These are phyloP conservation scores for Thuidium tamariscinum DNA, from an alignment of 225 moss, liverwort and hornwort genomes.

Conservation along the genomic window DNA sequence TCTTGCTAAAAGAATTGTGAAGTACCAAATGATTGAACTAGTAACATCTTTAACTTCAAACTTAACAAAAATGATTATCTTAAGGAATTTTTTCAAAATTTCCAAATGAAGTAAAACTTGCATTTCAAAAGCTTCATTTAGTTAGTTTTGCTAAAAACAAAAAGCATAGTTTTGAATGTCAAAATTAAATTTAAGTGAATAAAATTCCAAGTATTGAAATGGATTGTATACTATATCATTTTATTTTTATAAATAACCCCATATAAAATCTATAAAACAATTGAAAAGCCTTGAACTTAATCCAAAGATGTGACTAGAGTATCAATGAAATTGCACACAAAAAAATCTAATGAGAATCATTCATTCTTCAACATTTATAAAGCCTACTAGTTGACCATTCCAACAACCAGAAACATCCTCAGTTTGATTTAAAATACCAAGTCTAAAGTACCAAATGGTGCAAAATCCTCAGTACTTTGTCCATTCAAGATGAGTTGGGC, in stretches of 20 bases:
- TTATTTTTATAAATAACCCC: background rate
- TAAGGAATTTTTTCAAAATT: background rate
- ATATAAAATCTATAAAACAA: background rate
- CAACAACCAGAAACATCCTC: rapidly evolving
- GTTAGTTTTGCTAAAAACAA: background rate
- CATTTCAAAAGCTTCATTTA: background rate
- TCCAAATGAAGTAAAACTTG: rapidly evolving
- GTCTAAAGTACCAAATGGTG: background rate
- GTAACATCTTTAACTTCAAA: background rate
- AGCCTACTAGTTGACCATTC: background rate
- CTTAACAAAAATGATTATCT: background rate
- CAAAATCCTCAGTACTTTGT: no score
- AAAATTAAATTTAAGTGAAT: background rate
- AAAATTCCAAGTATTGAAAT: no score
- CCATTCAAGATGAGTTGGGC: no score
- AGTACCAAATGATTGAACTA: background rate
- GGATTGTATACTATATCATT: no score
- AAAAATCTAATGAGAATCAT: background rate
- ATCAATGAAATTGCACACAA: background rate
- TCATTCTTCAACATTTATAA: background rate
- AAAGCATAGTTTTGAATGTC: background rate
- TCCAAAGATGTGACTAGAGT: background rate
- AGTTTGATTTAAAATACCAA: no score
- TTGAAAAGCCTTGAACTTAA: background rate
- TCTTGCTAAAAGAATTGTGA: background rate